Conservation (phyloP, 2,329 filamentous ascomycete genomes). For the Chaetomium sp. region DNA sequence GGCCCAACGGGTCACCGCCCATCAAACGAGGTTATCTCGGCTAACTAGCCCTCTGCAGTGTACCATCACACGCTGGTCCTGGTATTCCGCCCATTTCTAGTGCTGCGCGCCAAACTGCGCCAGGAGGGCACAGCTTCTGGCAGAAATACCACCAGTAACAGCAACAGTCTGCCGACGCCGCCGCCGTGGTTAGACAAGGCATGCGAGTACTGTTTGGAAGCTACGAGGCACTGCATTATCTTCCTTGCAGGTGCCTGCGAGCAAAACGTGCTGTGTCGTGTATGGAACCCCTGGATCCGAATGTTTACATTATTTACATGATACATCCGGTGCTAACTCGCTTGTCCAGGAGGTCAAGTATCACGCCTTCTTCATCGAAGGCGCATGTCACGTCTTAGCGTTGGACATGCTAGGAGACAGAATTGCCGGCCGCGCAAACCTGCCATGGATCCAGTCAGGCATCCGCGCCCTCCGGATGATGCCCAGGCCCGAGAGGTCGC, state of each 20-base stretch:
- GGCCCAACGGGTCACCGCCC: neutral
- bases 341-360: slow-evolving; percentile 14
- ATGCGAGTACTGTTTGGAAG: slow-evolving; percentile 14
- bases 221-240: slow-evolving; percentile 9
- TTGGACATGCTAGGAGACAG: slow-evolving; percentile 8
- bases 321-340: neutral
- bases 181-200: slow-evolving; percentile 14
- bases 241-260: slow-evolving; percentile 9
- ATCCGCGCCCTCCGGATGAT: slow-evolving; percentile 15
- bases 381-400: slow-evolving; percentile 6
- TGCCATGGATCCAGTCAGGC: slow-evolving; percentile 5
- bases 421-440: slow-evolving; percentile 8
- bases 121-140: neutral
- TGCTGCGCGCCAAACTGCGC: slow-evolving; percentile 13
- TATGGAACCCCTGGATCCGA: neutral
- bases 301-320: no score
- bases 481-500: neutral
- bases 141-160: neutral
- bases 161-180: slow-evolving; percentile 1
- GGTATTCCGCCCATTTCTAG: slow-evolving; percentile 12
- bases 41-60: neutral
- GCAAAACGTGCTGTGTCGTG: slow-evolving; percentile 10
- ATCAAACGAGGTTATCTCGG: no score
- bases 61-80: slow-evolving; percentile 15
- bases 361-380: slow-evolving; percentile 15